These are phyloP conservation scores for Colletotrichum falcatum DNA, from an alignment of 2,329 filamentous ascomycete species.

Conservation along the genomic window DNA sequence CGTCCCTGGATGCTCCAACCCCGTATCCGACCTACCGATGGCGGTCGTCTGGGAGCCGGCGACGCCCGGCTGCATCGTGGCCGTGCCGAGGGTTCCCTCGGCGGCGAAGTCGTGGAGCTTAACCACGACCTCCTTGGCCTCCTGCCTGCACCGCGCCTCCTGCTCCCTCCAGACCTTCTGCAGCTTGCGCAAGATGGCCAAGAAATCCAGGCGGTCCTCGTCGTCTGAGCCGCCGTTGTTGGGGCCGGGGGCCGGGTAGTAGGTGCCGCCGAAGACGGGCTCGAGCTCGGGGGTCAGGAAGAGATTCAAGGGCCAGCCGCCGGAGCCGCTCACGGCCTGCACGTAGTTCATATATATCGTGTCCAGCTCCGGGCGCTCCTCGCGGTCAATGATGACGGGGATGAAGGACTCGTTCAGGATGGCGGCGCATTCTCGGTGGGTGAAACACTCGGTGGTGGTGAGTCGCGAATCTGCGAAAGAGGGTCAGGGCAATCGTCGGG, in stretches of 20 bases:
- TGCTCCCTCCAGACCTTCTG: conserved; percentile 82
- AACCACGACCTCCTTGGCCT: conserved; percentile 83
- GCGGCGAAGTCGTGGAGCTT: conserved; percentile 90
- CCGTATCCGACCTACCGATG: conserved; percentile 37
- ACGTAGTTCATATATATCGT: conserved; percentile 99
- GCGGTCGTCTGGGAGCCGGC: conserved; percentile 36
- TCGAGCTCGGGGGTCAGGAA: conserved; percentile 94
- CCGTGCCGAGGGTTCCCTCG: conserved; percentile 78
- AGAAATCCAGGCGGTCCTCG: conserved; percentile 78
- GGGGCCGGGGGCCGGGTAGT: conserved; percentile 87
- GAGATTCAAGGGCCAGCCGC: conserved; percentile 96
- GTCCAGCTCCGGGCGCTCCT: conserved; percentile 94
- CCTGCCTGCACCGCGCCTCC: conserved; percentile 83
- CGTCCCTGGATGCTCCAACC: conserved; percentile 44
- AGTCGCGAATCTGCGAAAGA: conserved; percentile 78
- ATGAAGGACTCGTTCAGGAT: conserved; percentile 90
- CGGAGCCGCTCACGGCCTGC: conserved; percentile 88
- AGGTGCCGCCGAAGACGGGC: conserved; percentile 95
- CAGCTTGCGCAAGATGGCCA: conserved; percentile 86
- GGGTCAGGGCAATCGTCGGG: conserved; percentile 21
- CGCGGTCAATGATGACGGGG: conserved; percentile 91
- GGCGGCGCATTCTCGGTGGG: conserved; percentile 81
- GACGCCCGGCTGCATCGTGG: conserved; percentile 44
- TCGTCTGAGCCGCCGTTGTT: conserved; percentile 58
- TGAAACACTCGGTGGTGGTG: conserved; percentile 93